These are phyloP conservation scores for Epithele typhae DNA, from an alignment of 768 basidiomycete species.

Conservation along the genomic window DNA sequence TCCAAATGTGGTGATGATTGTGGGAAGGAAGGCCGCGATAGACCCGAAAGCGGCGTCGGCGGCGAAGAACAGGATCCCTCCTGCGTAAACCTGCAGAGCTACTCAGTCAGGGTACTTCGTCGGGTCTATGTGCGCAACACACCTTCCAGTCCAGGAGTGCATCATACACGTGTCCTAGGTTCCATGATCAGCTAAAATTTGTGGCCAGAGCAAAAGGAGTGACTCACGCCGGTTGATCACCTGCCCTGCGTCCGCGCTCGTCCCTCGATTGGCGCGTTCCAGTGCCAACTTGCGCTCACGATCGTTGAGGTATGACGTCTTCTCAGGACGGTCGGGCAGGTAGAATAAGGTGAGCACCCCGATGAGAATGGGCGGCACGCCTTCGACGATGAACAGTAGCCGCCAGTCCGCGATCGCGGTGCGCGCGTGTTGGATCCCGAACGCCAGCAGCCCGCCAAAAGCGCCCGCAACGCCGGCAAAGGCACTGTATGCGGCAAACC, in stretches of 20 bases:
- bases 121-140: not conserved
- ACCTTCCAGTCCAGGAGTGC: slow-evolving; percentile 68
- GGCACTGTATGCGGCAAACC: slow-evolving; percentile 80
- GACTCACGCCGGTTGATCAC: slow-evolving; percentile 55
- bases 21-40: slow-evolving; percentile 79
- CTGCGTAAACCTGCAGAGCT: slow-evolving; percentile 47
- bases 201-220: not conserved
- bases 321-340: slow-evolving; percentile 71
- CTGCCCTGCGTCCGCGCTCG: slow-evolving; percentile 61
- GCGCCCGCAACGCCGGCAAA: slow-evolving; percentile 84
- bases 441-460: slow-evolving; percentile 81
- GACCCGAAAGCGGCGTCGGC: slow-evolving; percentile 75
- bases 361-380: slow-evolving; percentile 61
- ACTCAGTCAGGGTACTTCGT: not conserved
- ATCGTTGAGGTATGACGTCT: slow-evolving; percentile 50
- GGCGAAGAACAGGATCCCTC: slow-evolving; percentile 74
- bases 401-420: slow-evolving; percentile 49
- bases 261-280: slow-evolving; percentile 61
- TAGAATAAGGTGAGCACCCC: slow-evolving; percentile 52
- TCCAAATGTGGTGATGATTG: slow-evolving; percentile 72
- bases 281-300: slow-evolving; percentile 57
- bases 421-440: slow-evolving; percentile 65
- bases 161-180: slow-evolving; percentile 58
- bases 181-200: slow-evolving; percentile 32
- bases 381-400: slow-evolving; percentile 73